A percentile compares a stretch with the other conserved stretches of the same genome.
phyloP scores from a whole-genome alignment of 2,329 filamentous ascomycete species.

The Penicillium freii region DNA sequence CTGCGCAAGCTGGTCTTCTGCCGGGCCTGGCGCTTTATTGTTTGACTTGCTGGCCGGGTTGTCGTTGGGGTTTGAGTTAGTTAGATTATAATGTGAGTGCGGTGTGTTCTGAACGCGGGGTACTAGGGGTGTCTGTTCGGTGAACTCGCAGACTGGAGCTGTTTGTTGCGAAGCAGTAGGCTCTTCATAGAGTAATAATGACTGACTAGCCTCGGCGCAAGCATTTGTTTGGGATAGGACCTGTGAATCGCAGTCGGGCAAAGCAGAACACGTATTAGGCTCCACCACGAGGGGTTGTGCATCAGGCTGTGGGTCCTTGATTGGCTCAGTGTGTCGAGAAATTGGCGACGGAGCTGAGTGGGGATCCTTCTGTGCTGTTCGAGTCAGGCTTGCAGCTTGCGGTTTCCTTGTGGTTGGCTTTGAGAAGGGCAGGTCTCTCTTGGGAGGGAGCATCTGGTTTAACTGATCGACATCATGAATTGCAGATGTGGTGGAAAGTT shows the following conservation, averaged over 20 bases:
- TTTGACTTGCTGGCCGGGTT: not conserved
- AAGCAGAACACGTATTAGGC: not conserved
- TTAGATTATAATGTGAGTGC: not conserved
- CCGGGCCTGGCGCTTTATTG: not conserved
- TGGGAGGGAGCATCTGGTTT: conserved; percentile 42
- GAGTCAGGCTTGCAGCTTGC: not conserved
- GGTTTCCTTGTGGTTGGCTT: conserved; percentile 25
- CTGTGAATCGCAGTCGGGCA: not conserved
- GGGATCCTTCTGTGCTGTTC: not conserved
- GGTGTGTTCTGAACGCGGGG: not conserved
- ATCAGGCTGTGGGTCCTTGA: not conserved
- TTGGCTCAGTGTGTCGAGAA: not conserved
- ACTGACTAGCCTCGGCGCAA: not conserved
- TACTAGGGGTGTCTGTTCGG: not conserved
- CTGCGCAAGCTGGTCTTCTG: conserved; percentile 29
- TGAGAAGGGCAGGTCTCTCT: conserved; percentile 42
- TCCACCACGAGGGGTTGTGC: not conserved
- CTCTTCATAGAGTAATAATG: not conserved
- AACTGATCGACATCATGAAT: conserved; percentile 31
- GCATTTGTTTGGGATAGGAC: not conserved
- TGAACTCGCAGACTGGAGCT: too few relatives aligned
- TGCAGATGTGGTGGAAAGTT: conserved; percentile 29
- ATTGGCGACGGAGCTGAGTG: not conserved
- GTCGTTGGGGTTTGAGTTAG: not conserved
- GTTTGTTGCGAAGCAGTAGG: not conserved